These are phyloP conservation scores for Cyclostephanos tholiformis DNA, from an alignment of 108 stramenopile genomes.

Conservation along the genomic window DNA sequence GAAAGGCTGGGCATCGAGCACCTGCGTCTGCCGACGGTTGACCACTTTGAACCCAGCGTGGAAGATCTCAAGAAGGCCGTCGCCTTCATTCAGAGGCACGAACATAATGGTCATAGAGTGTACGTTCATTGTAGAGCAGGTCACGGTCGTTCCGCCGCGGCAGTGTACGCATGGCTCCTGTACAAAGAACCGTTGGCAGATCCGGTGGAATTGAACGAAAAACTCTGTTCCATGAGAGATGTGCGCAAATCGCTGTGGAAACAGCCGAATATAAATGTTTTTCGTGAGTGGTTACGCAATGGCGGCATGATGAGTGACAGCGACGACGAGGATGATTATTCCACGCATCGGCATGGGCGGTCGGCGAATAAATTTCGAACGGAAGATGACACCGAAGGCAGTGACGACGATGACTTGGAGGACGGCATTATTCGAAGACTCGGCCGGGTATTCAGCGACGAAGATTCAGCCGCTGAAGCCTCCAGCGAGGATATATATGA, in stretches of 20 bases:
- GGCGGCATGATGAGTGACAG: conserved; percentile 30
- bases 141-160: conserved; percentile 83
- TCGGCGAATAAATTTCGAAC: neutral
- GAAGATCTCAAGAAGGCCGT: conserved; percentile 75
- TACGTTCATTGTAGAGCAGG: conserved; percentile 90
- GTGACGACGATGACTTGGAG: neutral
- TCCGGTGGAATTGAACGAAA: conserved; percentile 64
- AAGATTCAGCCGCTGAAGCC: conserved; percentile 21
- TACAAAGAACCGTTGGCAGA: conserved; percentile 56
- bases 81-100: conserved; percentile 67
- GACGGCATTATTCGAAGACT: neutral
- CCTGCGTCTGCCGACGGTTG: conserved; percentile 74
- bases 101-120: conserved; percentile 57
- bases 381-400: neutral
- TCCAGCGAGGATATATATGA: conserved; percentile 18
- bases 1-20: conserved; percentile 71
- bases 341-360: neutral
- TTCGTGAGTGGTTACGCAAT: conserved; percentile 54
- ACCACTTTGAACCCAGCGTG: conserved; percentile 85
- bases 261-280: conserved; percentile 67
- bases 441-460: conserved; percentile 41
- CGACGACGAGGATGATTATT: conserved; percentile 18
- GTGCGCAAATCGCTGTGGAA: conserved; percentile 74
- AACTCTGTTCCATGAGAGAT: conserved; percentile 66
- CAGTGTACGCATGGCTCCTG: conserved; percentile 79